These are phyloP conservation scores for Cercospora zeae-maydis DNA, from an alignment of 2,329 filamentous ascomycete genomes.

Conservation along the genomic window DNA sequence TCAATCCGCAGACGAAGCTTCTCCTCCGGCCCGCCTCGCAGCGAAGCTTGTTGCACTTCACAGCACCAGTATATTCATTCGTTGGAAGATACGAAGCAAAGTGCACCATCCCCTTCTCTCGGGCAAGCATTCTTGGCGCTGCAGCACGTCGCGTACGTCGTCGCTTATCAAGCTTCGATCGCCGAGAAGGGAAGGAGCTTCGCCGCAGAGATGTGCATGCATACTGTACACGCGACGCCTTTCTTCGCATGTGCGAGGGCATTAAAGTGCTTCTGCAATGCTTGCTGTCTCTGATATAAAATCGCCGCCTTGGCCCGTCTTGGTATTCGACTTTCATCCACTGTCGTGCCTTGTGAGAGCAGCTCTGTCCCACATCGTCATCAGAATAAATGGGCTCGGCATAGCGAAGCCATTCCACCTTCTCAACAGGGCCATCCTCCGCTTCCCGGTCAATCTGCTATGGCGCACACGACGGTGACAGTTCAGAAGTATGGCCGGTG, in stretches of 20 bases:
- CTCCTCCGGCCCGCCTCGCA: not conserved
- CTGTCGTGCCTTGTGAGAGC: not conserved
- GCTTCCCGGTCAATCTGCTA: not conserved
- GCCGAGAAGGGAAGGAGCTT: constrained; percentile 8
- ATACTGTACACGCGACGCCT: not conserved
- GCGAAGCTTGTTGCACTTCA: not conserved
- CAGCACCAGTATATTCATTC: not conserved
- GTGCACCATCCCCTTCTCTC: not conserved
- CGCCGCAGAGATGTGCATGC: not conserved
- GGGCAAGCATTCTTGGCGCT: not conserved
- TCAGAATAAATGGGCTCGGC: not conserved
- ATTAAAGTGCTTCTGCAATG: constrained; percentile 5
- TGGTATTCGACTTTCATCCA: not conserved
- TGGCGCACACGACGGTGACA: not conserved
- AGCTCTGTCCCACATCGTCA: not conserved
- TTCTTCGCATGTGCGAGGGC: not conserved
- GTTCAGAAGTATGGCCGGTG: not conserved
- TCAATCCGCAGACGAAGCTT: not conserved
- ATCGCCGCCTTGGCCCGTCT: constrained; percentile 3
- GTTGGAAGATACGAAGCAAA: not conserved
- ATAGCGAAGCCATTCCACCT: not conserved
- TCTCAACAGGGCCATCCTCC: not conserved
- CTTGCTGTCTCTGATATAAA: not conserved
- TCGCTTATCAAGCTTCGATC: not conserved
- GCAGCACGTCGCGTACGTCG: not conserved